phyloP scores from a whole-genome alignment of 2,329 filamentous ascomycete genomes.

The Aspergillus luchuensis region DNA sequence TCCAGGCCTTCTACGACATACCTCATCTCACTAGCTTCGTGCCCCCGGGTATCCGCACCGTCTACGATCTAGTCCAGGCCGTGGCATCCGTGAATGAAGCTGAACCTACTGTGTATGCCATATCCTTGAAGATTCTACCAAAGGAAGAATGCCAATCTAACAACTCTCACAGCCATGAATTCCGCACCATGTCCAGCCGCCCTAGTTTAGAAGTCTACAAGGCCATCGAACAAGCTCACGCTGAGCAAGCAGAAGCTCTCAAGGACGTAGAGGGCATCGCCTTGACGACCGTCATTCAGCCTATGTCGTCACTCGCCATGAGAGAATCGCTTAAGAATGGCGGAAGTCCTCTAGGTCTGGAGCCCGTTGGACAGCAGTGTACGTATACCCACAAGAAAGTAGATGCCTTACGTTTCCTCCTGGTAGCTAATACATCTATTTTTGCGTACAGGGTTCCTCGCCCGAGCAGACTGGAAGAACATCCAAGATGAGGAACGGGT shows the following conservation, averaged over 20 bases:
- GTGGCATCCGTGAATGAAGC: constrained; percentile 8
- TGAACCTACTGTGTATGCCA: background rate
- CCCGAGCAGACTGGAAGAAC: constrained; percentile 14
- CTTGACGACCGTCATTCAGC: constrained; percentile 17
- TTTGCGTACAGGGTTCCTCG: constrained; percentile 11
- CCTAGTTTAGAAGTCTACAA: constrained; percentile 14
- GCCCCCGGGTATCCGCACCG: constrained; percentile 8
- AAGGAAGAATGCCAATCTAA: background rate
- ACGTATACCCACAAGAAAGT: background rate
- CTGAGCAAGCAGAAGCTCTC: constrained; percentile 7
- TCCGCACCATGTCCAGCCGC: constrained; percentile 18
- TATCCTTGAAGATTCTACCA: no score
- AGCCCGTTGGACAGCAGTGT: constrained; percentile 15
- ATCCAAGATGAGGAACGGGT: constrained; percentile 7
- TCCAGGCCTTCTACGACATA: constrained; percentile 13
- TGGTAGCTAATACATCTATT: background rate
- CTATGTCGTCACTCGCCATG: constrained; percentile 13
- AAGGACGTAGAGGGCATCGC: constrained; percentile 9
- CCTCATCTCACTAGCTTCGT: constrained; percentile 9
- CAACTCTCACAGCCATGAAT: constrained; percentile 14
- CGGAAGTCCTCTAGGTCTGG: constrained; percentile 15
- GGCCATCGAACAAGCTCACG: constrained; percentile 11
- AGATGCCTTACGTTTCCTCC: no score
- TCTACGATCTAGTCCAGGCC: constrained; percentile 11
- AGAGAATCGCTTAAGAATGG: constrained; percentile 3